Evolutionary conservation across 177 flowering plant genomes (phyloP).

Genomic region (Vitis hybrid): DNA sequence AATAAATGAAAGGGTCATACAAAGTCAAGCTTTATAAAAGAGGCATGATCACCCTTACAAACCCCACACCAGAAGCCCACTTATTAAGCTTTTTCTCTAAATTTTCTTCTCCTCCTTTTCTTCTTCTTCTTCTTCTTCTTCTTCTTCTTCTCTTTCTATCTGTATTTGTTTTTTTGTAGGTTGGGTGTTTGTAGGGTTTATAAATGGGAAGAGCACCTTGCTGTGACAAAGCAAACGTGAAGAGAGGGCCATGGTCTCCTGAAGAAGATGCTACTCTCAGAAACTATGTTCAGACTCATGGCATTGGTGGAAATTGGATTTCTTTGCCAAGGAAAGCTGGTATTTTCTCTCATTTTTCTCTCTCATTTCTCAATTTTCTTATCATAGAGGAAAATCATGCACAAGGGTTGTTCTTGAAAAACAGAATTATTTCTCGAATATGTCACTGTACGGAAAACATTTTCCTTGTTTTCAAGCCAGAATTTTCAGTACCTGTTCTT

Average conservation of each 20-base stretch:
- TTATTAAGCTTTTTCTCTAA: conserved; percentile 6
- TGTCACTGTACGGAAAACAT: too few species aligned
- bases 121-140: neutral
- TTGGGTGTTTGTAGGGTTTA: neutral
- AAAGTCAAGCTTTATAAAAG: conserved; percentile 4
- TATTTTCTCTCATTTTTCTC: conserved; percentile 6
- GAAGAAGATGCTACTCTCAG: conserved; percentile 45
- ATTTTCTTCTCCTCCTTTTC: neutral
- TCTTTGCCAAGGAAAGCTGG: conserved; percentile 45
- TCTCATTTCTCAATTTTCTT: neutral
- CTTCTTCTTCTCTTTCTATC: neutral
- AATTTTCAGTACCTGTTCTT: neutral
- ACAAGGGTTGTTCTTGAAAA: too few species aligned
- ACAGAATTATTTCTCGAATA: too few species aligned
- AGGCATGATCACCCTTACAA: neutral
- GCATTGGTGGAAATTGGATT: conserved; percentile 45
- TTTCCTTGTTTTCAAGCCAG: neutral
- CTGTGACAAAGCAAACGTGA: conserved; percentile 43
- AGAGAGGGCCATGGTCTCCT: conserved; percentile 52
- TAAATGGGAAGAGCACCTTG: conserved; percentile 46
- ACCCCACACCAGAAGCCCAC: conserved; percentile 6
- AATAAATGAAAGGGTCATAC: conserved; percentile 1
- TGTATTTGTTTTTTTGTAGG: neutral
- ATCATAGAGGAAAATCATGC: too few species aligned
- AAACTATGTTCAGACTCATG: conserved; percentile 26